Percentiles rank a stretch among this genome's conserved stretches.
These are phyloP conservation scores for Candida gigantensis DNA, from an alignment of 1,139 yeast genomes.

Conservation along the genomic window DNA sequence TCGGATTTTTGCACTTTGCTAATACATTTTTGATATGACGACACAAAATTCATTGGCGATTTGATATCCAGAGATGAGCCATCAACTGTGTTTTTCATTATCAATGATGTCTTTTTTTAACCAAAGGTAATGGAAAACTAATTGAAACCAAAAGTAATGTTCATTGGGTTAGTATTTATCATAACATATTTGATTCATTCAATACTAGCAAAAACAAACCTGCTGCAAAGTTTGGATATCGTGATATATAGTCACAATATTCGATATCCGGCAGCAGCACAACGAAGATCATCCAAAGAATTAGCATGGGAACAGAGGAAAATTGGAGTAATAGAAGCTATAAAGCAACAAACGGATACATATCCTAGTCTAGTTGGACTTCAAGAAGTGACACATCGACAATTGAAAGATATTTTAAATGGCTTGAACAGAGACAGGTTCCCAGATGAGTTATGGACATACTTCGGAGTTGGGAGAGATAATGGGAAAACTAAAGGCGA, in stretches of 20 bases:
- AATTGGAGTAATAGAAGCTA: conserved; percentile 27
- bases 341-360: conserved; percentile 22
- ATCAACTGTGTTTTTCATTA: too few species aligned
- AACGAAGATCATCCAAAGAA: conserved; percentile 26
- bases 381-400: conserved; percentile 33
- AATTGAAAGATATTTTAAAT: conserved; percentile 27
- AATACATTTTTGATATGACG: too few species aligned
- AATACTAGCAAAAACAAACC: not conserved
- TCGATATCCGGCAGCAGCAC: conserved; percentile 31
- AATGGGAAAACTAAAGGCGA: conserved; percentile 47
- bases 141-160: too few species aligned
- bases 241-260: conserved; percentile 39
- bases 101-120: too few species aligned
- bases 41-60: too few species aligned
- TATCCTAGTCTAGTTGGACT: conserved; percentile 32
- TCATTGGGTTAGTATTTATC: not conserved
- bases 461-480: conserved; percentile 48
- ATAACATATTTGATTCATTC: not conserved
- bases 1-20: too few species aligned
- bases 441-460: conserved; percentile 26
- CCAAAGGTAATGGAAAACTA: too few species aligned
- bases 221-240: conserved; percentile 18
- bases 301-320: conserved; percentile 30
- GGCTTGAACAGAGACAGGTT: conserved; percentile 22
- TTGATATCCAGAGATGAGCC: too few species aligned